These are phyloP conservation scores for Colletotrichum filicis DNA, from an alignment of 2,329 filamentous ascomycete species.

Conservation along the genomic window DNA sequence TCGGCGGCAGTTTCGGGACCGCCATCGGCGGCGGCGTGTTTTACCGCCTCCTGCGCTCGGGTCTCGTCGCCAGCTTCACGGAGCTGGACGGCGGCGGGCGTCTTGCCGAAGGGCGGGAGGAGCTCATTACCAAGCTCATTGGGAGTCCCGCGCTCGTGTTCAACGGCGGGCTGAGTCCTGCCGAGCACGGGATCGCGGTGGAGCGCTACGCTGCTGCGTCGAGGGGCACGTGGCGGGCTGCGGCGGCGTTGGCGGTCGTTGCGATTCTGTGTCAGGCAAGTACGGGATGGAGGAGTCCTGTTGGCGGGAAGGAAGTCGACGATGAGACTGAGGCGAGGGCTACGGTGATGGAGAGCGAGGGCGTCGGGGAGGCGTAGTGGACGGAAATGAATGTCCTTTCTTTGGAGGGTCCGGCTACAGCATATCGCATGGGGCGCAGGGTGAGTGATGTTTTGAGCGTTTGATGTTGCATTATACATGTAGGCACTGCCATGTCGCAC, in stretches of 20 bases:
- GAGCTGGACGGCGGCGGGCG: conserved; percentile 52
- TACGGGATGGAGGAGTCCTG: conserved; percentile 61
- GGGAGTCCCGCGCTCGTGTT: conserved; percentile 64
- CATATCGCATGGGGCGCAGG: neutral
- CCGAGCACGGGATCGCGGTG: conserved; percentile 58
- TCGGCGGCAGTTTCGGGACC: conserved; percentile 83
- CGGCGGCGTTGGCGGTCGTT: conserved; percentile 54
- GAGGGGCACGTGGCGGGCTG: conserved; percentile 58
- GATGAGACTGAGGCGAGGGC: conserved; percentile 44
- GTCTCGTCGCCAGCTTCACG: conserved; percentile 68
- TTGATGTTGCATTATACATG: neutral
- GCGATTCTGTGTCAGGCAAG: conserved; percentile 60
- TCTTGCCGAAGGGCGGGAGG: conserved; percentile 46
- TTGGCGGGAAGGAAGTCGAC: conserved; percentile 49
- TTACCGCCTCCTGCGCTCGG: conserved; percentile 66
- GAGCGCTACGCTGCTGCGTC: conserved; percentile 59
- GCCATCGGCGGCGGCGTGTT: conserved; percentile 84
- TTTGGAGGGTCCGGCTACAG: neutral
- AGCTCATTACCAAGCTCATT: conserved; percentile 58
- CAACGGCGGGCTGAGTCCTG: conserved; percentile 50
- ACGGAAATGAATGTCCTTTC: neutral
- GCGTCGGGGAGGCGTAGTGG: conserved; percentile 43
- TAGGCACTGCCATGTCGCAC: neutral
- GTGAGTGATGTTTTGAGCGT: neutral
- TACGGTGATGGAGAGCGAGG: conserved; percentile 43